Evolutionary conservation across 495 filamentous ascomycete species (phyloP).

Genomic region (Hyaloscypha variabilis): DNA sequence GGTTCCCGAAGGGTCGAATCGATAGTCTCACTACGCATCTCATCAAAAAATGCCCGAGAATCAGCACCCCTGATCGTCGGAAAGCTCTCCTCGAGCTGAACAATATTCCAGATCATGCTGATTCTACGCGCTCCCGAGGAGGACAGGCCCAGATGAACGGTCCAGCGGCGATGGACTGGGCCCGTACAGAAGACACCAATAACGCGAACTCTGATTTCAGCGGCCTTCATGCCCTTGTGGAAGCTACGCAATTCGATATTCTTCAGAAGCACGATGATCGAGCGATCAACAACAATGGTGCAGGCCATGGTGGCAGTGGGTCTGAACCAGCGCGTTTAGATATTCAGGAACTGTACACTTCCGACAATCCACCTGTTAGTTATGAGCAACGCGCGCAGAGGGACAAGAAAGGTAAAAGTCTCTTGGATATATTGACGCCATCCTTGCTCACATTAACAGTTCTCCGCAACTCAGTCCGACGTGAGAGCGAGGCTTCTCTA

Average conservation of each 20-base stretch:
- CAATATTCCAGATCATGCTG: constrained; percentile 45
- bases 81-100: constrained; percentile 64
- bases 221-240: constrained; percentile 77
- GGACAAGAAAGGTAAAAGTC: constrained; percentile 39
- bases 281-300: constrained; percentile 25
- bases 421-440: background rate
- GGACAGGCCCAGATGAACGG: constrained; percentile 41
- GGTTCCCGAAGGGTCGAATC: constrained; percentile 82
- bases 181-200: constrained; percentile 28
- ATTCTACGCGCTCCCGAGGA: constrained; percentile 37
- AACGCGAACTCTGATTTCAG: background rate
- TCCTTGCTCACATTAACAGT: constrained; percentile 5
- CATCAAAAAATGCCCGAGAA: constrained; percentile 78
- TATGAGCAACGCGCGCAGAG: constrained; percentile 37
- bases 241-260: constrained; percentile 72
- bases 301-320: constrained; percentile 11
- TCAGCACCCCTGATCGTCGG: constrained; percentile 66
- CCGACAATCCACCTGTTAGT: constrained; percentile 46
- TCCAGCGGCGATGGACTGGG: constrained; percentile 60
- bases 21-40: constrained; percentile 79
- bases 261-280: constrained; percentile 52
- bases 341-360: constrained; percentile 51
- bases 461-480: constrained; percentile 15
- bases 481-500: constrained; percentile 23
- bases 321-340: constrained; percentile 24